Evolutionary conservation across 1,139 yeast species (phyloP).

Genomic region (Yamadazyma blattariae): DNA sequence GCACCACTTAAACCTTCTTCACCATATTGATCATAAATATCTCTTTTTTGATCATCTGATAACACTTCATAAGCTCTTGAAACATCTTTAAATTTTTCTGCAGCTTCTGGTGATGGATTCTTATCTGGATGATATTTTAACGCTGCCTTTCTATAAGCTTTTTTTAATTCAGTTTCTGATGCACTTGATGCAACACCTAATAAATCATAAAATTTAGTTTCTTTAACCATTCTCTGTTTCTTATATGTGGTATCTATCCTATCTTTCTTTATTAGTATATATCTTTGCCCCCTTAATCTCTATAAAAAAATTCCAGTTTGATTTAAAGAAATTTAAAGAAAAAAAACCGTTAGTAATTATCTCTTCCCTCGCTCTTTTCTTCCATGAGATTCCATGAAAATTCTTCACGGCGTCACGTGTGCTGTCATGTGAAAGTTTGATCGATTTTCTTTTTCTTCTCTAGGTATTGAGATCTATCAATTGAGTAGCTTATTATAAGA

Average conservation of each 20-base stretch:
- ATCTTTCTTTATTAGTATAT: too few species aligned
- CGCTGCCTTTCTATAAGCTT: constrained; percentile 93
- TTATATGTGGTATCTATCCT: neutral
- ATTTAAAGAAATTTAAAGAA: too few species aligned
- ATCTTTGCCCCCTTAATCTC: neutral
- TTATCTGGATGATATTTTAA: constrained; percentile 96
- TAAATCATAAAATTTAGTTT: constrained; percentile 81
- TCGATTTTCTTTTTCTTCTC: neutral
- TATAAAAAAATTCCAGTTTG: too few species aligned
- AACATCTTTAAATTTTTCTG: constrained; percentile 92
- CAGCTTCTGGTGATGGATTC: constrained; percentile 74
- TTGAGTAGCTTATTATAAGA: too few species aligned
- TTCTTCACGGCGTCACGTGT: neutral
- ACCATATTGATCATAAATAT: constrained; percentile 85
- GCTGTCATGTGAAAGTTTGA: neutral
- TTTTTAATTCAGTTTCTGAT: constrained; percentile 79
- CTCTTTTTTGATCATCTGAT: constrained; percentile 85
- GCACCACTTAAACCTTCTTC: constrained; percentile 84
- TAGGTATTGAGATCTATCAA: neutral
- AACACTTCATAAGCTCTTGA: constrained; percentile 88
- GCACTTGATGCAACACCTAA: constrained; percentile 83
- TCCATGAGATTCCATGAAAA: constrained; percentile 6
- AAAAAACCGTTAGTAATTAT: too few species aligned
- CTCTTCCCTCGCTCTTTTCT: constrained; percentile 1
- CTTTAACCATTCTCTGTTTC: constrained; percentile 67